These are phyloP conservation scores for Arthroderma uncinatum DNA, from an alignment of 2,329 filamentous ascomycete species.

Conservation along the genomic window DNA sequence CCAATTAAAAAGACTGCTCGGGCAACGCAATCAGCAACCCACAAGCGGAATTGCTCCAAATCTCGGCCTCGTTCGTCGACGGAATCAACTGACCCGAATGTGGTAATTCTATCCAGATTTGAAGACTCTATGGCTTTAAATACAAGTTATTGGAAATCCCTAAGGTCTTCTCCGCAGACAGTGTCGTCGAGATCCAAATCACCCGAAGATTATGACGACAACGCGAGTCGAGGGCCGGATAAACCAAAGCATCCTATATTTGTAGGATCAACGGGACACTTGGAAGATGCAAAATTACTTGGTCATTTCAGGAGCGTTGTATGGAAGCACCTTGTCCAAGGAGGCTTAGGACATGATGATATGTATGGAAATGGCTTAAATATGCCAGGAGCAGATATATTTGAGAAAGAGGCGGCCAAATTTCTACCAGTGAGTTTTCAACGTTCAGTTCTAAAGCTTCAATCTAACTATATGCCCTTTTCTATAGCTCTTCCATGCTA, in stretches of 20 bases:
- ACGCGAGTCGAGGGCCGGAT: slow-evolving; percentile 17
- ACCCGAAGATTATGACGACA: slow-evolving; percentile 20
- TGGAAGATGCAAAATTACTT: slow-evolving; percentile 27
- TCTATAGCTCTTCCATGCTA: slow-evolving; percentile 44
- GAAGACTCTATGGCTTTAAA: slow-evolving; percentile 35
- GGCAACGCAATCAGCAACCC: neutral
- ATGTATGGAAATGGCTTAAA: slow-evolving; percentile 18
- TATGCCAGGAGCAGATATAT: slow-evolving; percentile 30
- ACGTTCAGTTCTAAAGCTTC: neutral
- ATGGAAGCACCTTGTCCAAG: slow-evolving; percentile 32
- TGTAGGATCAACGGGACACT: slow-evolving; percentile 16
- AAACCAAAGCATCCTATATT: slow-evolving; percentile 16
- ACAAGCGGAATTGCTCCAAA: neutral
- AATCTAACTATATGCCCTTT: neutral
- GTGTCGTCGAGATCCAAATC: slow-evolving; percentile 22
- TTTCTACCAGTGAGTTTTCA: slow-evolving; percentile 42
- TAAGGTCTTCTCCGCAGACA: slow-evolving; percentile 27
- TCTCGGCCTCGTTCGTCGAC: slow-evolving; percentile 7
- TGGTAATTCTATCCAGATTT: slow-evolving; percentile 41
- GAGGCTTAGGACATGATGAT: slow-evolving; percentile 17
- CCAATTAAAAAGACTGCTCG: slow-evolving; percentile 9
- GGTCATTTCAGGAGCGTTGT: slow-evolving; percentile 33
- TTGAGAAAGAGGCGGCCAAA: slow-evolving; percentile 37
- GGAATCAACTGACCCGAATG: slow-evolving; percentile 35
- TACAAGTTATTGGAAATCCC: slow-evolving; percentile 22